Evolutionary conservation across 1,284 basidiomycete species (phyloP), one percentile per base, ranked within the genome.

Genomic region (Golubevia sp.): DNA sequence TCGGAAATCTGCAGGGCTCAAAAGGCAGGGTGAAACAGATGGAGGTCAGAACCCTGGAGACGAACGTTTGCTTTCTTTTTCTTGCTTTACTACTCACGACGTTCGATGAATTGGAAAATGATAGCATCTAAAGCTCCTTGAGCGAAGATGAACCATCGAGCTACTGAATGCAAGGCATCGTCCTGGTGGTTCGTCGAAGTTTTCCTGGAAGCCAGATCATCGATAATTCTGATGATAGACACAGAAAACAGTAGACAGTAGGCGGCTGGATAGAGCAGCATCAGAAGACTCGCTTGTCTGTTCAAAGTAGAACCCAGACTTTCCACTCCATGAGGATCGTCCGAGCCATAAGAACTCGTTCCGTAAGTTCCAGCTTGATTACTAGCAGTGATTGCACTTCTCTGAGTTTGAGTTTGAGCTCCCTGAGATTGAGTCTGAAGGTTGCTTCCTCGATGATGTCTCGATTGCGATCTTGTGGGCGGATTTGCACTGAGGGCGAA

Each of bases 21-120:
- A 11, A 34, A 34, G 30, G 11, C 30, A 34, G 11, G 30, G 30
- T 11, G 11, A 34, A 34, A 11, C 5, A 34, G 11, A 34, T 5
- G 11, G 11, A 34, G 11, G 30, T 34, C 30, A 34, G 30, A 34
- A 34, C 4, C 5, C 4, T 3, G 5, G 30, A 34, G 11, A 34
- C 30, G n/a, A n/a, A n/a, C n/a, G n/a, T n/a, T 26, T 23, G 26
- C 6, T 21, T 21, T 38, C 8, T 3, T 6, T 21, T 3, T 21
- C 54, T 21, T 11, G 7, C 13, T 55, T 18, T 3, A 4, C 3
- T 26, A 26, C 23, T 30, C 54, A 30, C 54, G 70, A 0, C 68
- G 53, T 61, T 78, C 76, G 51, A 78, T 59, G 23, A 78, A 59
- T 58, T 78, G 75, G 72, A 78, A 78, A 64, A 78, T 74, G 38